Conservation (phyloP, 352 stramenopile species). For the Pythium apleroticum region DNA sequence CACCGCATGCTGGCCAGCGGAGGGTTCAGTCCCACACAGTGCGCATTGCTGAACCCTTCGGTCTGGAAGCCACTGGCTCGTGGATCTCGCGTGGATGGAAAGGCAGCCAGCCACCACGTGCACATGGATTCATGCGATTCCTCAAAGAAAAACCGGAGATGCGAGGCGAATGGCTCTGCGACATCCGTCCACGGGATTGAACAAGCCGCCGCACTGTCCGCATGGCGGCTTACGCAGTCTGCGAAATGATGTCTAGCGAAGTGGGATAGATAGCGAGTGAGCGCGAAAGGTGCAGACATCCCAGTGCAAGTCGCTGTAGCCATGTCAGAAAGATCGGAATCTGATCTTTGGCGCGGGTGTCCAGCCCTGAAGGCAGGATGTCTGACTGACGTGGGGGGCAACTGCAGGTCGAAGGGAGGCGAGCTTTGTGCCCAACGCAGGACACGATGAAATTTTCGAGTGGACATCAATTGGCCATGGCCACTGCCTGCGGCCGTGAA, state of each 20-base stretch:
- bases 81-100: not conserved
- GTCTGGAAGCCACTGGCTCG: not conserved
- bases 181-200: not conserved
- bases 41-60: not conserved
- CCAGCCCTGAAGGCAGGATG: not conserved
- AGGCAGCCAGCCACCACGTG: not conserved
- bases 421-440: not conserved
- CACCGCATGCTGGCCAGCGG: not conserved
- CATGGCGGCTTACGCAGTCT: not conserved
- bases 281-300: not conserved
- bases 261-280: not conserved
- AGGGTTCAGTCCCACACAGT: not conserved
- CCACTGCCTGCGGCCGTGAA: not conserved
- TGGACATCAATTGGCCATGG: not conserved
- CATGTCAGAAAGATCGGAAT: not conserved
- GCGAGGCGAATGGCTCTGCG: not conserved
- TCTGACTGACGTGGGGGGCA: not conserved
- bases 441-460: not conserved
- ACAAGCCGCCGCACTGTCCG: not conserved
- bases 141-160: not conserved
- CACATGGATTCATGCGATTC: not conserved
- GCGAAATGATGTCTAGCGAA: not conserved
- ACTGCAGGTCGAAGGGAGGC: not conserved
- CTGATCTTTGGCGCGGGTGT: not conserved
- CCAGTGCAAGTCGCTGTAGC: not conserved